phyloP scores from a whole-genome alignment of 306 rosid genomes.

The Sphenostylis stenocarpa region DNA sequence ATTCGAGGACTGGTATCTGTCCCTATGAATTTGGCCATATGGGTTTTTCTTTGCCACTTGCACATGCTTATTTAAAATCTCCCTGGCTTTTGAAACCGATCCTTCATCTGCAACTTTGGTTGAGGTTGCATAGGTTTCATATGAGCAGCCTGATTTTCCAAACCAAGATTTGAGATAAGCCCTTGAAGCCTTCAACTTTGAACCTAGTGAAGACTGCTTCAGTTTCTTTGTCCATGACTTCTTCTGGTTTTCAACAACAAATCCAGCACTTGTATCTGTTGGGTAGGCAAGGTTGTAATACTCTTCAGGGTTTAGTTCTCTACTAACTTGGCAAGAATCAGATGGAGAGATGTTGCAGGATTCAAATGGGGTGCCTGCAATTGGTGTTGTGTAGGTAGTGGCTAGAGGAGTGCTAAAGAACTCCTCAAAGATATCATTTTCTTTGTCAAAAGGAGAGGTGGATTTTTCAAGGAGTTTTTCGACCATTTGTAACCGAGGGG shows the following conservation, averaged over 20 bases:
- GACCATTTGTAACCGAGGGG: slow-evolving; percentile 88
- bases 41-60: slow-evolving; percentile 54
- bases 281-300: slow-evolving; percentile 53
- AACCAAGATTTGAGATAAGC: slow-evolving; percentile 85
- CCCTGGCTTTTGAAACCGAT: slow-evolving; percentile 63
- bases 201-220: slow-evolving; percentile 68
- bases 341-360: slow-evolving; percentile 87
- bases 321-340: slow-evolving; percentile 73
- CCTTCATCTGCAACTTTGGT: slow-evolving; percentile 68
- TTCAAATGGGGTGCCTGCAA: slow-evolving; percentile 74
- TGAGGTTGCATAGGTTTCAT: slow-evolving; percentile 68
- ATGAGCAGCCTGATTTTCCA: slow-evolving; percentile 78
- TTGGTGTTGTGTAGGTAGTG: slow-evolving; percentile 71
- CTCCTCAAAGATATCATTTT: slow-evolving; percentile 57
- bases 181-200: slow-evolving; percentile 83
- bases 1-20: slow-evolving; percentile 44
- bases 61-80: slow-evolving; percentile 40
- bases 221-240: slow-evolving; percentile 84
- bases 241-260: slow-evolving; percentile 46
- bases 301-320: slow-evolving; percentile 68
- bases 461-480: slow-evolving; percentile 74
- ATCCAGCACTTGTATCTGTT: slow-evolving; percentile 35
- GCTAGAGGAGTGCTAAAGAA: slow-evolving; percentile 74
- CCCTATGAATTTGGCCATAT: slow-evolving; percentile 63
- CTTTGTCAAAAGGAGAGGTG: slow-evolving; percentile 36